These are phyloP conservation scores for Nepenthes gracilis DNA, from an alignment of 148 eudicot species.

Conservation along the genomic window DNA sequence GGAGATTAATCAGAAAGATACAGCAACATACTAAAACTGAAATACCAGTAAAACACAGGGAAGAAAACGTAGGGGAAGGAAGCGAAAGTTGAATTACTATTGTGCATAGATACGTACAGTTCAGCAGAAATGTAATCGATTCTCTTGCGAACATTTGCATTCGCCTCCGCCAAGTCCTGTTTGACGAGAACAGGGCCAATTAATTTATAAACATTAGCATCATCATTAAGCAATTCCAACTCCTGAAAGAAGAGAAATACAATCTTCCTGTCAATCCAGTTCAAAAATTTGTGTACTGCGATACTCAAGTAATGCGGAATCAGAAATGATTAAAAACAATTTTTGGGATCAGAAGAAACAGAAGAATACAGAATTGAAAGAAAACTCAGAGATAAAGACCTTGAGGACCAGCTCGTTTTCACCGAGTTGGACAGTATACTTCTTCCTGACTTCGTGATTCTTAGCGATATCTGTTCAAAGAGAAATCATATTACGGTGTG, in stretches of 20 bases:
- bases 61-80: not conserved
- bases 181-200: conserved; percentile 97
- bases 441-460: conserved; percentile 91
- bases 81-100: too few relatives aligned
- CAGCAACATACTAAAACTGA: not conserved
- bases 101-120: conserved; percentile 38
- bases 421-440: conserved; percentile 92
- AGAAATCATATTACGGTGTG: not conserved
- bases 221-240: conserved; percentile 84
- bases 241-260: conserved; percentile 32
- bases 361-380: not conserved
- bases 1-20: too few relatives aligned
- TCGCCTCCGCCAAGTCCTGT: conserved; percentile 98
- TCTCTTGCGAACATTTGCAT: conserved; percentile 88
- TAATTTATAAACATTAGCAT: conserved; percentile 94
- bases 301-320: not conserved
- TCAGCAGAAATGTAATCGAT: conserved; percentile 95
- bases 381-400: conserved; percentile 19
- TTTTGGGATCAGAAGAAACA: not conserved
- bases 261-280: not conserved
- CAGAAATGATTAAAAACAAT: not conserved
- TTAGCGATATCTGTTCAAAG: conserved; percentile 60
- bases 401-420: conserved; percentile 98
- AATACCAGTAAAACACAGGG: not conserved
- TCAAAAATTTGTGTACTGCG: not conserved